Conservation (phyloP, 176 grass and related monocot genomes). For the Chrysopogon serrulatus region DNA sequence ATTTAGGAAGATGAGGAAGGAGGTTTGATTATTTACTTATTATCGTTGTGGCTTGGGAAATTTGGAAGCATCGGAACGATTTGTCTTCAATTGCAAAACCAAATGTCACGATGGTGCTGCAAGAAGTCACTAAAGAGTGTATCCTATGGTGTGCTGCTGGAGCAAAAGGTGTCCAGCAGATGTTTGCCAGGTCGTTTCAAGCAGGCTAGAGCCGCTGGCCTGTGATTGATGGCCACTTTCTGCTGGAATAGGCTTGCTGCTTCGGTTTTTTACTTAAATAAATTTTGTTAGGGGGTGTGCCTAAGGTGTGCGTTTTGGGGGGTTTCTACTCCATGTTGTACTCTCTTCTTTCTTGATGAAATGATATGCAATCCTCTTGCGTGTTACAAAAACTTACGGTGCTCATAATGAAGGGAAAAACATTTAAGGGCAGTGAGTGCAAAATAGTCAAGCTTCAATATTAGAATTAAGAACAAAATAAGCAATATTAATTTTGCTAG, state of each 20-base stretch:
- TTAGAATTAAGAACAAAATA: constrained; percentile 2
- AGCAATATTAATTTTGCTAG: neutral
- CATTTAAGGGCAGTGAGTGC: neutral
- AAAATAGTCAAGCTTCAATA: neutral
- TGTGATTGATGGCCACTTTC: neutral
- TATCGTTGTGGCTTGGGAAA: neutral
- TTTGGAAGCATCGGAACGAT: neutral
- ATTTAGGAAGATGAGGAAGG: constrained; percentile 1
- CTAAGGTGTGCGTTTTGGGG: neutral
- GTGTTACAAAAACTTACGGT: neutral
- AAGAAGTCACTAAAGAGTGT: neutral
- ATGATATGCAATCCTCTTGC: neutral
- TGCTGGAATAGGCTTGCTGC: neutral
- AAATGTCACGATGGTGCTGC: neutral
- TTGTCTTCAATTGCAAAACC: neutral
- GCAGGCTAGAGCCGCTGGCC: neutral
- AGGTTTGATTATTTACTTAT: neutral
- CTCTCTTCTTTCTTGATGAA: neutral
- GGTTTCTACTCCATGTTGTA: neutral
- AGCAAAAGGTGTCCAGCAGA: neutral
- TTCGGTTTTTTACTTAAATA: neutral
- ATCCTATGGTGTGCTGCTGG: neutral
- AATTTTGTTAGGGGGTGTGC: neutral
- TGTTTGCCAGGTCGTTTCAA: neutral
- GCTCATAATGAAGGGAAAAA: neutral